Evolutionary conservation across 2,329 filamentous ascomycete species (phyloP).

Genomic region (Calonectria fujianensis): DNA sequence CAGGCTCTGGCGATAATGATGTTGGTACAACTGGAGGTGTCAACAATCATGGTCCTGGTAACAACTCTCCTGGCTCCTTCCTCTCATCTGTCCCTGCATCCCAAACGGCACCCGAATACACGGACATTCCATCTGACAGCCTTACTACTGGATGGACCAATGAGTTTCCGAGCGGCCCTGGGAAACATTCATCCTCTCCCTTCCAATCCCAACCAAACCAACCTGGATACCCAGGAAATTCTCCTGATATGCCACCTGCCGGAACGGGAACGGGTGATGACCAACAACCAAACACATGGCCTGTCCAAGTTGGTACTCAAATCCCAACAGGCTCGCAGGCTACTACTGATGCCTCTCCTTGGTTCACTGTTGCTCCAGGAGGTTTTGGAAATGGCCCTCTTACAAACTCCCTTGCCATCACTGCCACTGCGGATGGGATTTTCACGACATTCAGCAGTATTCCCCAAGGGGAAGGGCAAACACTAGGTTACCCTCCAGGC

Average conservation of each 20-base stretch:
- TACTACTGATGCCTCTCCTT: constrained; percentile 42
- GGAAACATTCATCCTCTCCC: constrained; percentile 38
- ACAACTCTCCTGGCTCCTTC: constrained; percentile 31
- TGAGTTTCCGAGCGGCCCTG: constrained; percentile 40
- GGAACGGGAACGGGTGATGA: constrained; percentile 38
- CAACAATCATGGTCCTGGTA: constrained; percentile 36
- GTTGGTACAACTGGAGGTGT: constrained; percentile 18
- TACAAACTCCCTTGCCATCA: constrained; percentile 47
- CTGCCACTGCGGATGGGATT: constrained; percentile 45
- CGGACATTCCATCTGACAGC: constrained; percentile 31
- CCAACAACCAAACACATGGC: constrained; percentile 47
- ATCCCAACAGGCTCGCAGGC: constrained; percentile 41
- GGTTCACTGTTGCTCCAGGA: constrained; percentile 41
- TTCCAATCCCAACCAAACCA: constrained; percentile 43
- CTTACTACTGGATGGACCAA: constrained; percentile 47
- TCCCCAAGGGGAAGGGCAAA: constrained; percentile 40
- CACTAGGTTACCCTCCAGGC: constrained; percentile 37
- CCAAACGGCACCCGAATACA: constrained; percentile 50
- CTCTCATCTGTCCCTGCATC: constrained; percentile 43
- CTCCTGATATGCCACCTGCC: constrained; percentile 38
- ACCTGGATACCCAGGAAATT: constrained; percentile 38
- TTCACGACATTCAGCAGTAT: constrained; percentile 27
- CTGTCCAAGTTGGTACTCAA: constrained; percentile 45
- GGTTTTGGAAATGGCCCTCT: constrained; percentile 36
- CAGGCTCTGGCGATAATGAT: constrained; percentile 7